Conservation (phyloP, 2,329 filamentous ascomycete genomes). For the Aspergillus persii region DNA sequence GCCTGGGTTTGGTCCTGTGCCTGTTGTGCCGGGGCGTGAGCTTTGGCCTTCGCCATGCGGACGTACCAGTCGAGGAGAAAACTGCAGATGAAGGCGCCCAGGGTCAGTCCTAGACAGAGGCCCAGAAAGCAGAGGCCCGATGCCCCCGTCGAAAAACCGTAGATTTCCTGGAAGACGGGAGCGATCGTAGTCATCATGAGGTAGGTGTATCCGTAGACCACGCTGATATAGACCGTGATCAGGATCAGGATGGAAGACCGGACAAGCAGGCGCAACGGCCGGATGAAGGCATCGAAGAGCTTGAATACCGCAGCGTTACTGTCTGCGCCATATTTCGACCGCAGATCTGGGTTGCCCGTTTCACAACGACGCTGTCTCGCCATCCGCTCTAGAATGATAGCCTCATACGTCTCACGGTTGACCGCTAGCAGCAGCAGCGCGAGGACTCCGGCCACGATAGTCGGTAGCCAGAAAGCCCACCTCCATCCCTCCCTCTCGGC, state of each 20-base stretch:
- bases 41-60: not conserved
- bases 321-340: not conserved
- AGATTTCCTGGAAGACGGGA: constrained; percentile 11
- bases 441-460: not conserved
- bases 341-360: not conserved
- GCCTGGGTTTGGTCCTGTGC: not conserved
- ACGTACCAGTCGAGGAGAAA: constrained; percentile 3
- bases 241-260: constrained; percentile 9
- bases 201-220: constrained; percentile 16
- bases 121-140: constrained; percentile 13
- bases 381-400: not conserved
- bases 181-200: constrained; percentile 15
- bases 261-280: constrained; percentile 10
- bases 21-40: not conserved
- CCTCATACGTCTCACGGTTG: constrained; percentile 5
- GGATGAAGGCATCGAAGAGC: constrained; percentile 5
- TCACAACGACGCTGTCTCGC: not conserved
- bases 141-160: constrained; percentile 1
- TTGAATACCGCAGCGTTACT: not conserved
- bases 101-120: constrained; percentile 2
- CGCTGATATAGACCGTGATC: constrained; percentile 7
- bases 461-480: constrained; percentile 4
- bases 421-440: not conserved
- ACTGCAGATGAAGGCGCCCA: constrained; percentile 3
- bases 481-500: constrained; percentile 1